These are phyloP conservation scores for Neofusicoccum ribis DNA, from an alignment of 2,329 filamentous ascomycete genomes.

Conservation along the genomic window DNA sequence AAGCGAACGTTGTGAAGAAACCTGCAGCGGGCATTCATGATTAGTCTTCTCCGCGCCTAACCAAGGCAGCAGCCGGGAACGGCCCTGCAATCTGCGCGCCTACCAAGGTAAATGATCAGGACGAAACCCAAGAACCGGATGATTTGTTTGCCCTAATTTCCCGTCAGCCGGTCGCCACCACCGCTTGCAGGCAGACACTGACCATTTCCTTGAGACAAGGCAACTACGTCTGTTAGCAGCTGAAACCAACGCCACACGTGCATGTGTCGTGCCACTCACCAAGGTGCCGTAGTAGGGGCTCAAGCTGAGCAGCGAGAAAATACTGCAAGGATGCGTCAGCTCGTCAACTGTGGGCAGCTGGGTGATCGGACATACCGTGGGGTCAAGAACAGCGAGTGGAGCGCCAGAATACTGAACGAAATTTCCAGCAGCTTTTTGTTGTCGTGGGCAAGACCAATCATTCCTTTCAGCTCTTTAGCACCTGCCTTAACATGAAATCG, in stretches of 20 bases:
- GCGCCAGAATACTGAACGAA: constrained; percentile 83
- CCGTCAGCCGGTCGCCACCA: constrained; percentile 19
- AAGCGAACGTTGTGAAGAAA: constrained; percentile 83
- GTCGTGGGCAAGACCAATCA: constrained; percentile 64
- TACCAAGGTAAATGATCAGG: constrained; percentile 75
- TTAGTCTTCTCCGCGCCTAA: background rate
- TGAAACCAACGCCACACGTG: background rate
- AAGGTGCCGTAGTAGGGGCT: constrained; percentile 89
- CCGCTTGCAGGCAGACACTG: constrained; percentile 22
- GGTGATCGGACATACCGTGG: constrained; percentile 53
- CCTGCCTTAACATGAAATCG: background rate
- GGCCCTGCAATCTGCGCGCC: background rate
- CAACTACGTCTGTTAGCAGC: constrained; percentile 51
- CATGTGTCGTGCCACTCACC: constrained; percentile 32
- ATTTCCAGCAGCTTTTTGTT: constrained; percentile 68
- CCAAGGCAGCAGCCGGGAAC: background rate
- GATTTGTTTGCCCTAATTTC: constrained; percentile 73
- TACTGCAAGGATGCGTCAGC: constrained; percentile 46
- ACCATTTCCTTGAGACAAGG: constrained; percentile 92
- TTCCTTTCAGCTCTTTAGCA: constrained; percentile 49
- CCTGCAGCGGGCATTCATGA: constrained; percentile 46
- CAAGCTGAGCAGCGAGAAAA: constrained; percentile 82
- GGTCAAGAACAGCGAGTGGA: constrained; percentile 88
- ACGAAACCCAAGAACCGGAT: constrained; percentile 79
- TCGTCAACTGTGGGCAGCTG: constrained; percentile 20